Conservation (phyloP, 2,329 filamentous ascomycete genomes). For the Fusarium odoratissimum region DNA sequence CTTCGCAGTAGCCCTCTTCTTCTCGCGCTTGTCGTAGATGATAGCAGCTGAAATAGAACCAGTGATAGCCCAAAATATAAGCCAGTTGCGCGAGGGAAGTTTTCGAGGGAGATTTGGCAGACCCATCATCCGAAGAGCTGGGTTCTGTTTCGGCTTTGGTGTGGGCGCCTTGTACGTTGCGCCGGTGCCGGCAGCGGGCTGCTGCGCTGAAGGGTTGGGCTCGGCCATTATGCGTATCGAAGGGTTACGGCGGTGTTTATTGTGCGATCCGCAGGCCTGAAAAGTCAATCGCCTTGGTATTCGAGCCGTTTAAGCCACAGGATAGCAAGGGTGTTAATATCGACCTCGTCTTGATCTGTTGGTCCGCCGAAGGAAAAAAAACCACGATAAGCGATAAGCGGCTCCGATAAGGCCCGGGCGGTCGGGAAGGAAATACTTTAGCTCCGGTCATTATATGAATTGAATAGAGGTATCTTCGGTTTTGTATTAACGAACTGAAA, state of each 20-base stretch:
- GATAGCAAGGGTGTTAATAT: conserved; percentile 24
- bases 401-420: conserved; percentile 37
- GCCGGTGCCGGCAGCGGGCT: conserved; percentile 42
- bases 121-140: conserved; percentile 82
- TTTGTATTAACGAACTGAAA: neutral
- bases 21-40: conserved; percentile 93
- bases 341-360: conserved; percentile 20
- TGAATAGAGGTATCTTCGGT: neutral
- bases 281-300: conserved; percentile 2
- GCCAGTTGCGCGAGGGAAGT: conserved; percentile 96
- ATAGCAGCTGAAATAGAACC: conserved; percentile 82
- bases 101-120: conserved; percentile 84
- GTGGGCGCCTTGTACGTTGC: conserved; percentile 48
- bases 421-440: conserved; percentile 42
- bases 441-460: conserved; percentile 16
- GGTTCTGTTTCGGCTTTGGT: conserved; percentile 68
- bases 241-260: neutral
- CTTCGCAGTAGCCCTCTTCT: conserved; percentile 83
- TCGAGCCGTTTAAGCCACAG: conserved; percentile 15
- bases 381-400: conserved; percentile 19
- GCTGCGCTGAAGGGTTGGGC: conserved; percentile 37
- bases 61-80: conserved; percentile 89
- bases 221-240: conserved; percentile 38
- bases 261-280: neutral
- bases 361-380: conserved; percentile 36